Evolutionary conservation across 1,139 yeast species (phyloP), one percentile per base, ranked within the genome.

Genomic region (Debaryomyces udenii): DNA sequence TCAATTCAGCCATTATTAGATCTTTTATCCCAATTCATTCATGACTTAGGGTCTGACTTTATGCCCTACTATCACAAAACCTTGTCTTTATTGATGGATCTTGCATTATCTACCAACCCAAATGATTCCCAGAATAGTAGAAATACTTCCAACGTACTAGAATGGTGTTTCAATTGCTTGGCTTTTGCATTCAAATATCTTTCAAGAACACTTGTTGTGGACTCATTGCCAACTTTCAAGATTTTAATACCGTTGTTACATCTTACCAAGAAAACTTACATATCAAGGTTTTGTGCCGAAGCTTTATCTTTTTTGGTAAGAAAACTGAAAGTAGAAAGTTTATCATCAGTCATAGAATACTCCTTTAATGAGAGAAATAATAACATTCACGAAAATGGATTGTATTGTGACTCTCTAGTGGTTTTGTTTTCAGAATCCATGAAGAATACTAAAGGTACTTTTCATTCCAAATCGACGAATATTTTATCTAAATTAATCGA

Each of bases 41-140:
- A 89, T 54, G 99, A 93, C 67, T 68, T 93, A 48, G 98, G 98
- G 4, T 85, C 93, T 1, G 99, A 93, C 53, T 93, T 90, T 56
- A 76, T 89, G 70, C 78, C 79, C 2, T 89, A 70, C 55, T 90
- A 88, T 54, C 66, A 70, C 2, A 58, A 64, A 22, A 66, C 89
- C 1, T 64, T 93, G 37, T 51, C 60, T 1, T 54, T 78, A 23
- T 69, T 93, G 35, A 76, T 76, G 3, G 60, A 68, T 0, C 61
- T 87, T 13, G 78, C 87, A 2, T 50, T 76, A 5, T 68, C 67
- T 23, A 71, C 62, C 51, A 49, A 78, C 70, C 63, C 76, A 50
- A 71, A 71, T 46, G 77, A 71, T 45, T 55, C 64, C 14, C 76
- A 71, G 50, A 71, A 70, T 41, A 62, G 57, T 41, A 53, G 66